Percentiles rank a stretch among this genome's conserved stretches.
phyloP scores from a whole-genome alignment of 352 stramenopile species.

The Paralagenidium karlingii region DNA sequence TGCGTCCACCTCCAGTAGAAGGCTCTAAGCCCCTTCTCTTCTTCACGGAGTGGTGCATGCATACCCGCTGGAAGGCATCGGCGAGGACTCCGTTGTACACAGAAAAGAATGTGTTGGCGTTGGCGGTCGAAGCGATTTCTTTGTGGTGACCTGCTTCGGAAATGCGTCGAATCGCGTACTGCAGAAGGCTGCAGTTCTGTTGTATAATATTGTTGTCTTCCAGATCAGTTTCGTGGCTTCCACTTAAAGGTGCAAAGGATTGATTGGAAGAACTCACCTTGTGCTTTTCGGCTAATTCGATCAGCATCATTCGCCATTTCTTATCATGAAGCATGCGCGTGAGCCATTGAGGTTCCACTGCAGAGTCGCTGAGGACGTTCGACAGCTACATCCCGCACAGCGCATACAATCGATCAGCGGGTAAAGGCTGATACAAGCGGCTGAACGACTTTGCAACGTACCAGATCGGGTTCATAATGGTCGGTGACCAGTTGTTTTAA shows the following conservation, averaged over 20 bases:
- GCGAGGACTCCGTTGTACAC: conserved; percentile 75
- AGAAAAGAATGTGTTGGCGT: conserved; percentile 73
- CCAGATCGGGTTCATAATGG: conserved; percentile 76
- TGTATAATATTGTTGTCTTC: background rate
- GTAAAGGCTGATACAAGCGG: background rate
- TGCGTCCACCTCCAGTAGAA: too few species aligned
- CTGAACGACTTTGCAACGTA: too few species aligned
- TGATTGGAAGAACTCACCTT: conserved; percentile 29
- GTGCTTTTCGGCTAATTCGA: conserved; percentile 74
- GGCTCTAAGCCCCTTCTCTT: too few species aligned
- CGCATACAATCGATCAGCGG: background rate
- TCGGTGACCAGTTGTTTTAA: conserved; percentile 65
- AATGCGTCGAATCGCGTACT: conserved; percentile 79
- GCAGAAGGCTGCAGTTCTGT: conserved; percentile 73
- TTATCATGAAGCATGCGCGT: conserved; percentile 70
- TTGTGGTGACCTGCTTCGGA: conserved; percentile 80
- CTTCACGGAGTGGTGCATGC: too few species aligned
- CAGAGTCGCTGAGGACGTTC: conserved; percentile 71
- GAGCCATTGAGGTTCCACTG: conserved; percentile 64
- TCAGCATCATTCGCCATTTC: conserved; percentile 78
- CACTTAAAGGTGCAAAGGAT: background rate
- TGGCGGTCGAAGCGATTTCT: conserved; percentile 77
- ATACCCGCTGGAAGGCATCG: conserved; percentile 62
- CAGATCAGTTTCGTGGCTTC: background rate
- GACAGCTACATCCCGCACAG: conserved; percentile 24